Base-by-base conservation (phyloP, 75 land plant genomes). In the Picea glauca region DNA sequence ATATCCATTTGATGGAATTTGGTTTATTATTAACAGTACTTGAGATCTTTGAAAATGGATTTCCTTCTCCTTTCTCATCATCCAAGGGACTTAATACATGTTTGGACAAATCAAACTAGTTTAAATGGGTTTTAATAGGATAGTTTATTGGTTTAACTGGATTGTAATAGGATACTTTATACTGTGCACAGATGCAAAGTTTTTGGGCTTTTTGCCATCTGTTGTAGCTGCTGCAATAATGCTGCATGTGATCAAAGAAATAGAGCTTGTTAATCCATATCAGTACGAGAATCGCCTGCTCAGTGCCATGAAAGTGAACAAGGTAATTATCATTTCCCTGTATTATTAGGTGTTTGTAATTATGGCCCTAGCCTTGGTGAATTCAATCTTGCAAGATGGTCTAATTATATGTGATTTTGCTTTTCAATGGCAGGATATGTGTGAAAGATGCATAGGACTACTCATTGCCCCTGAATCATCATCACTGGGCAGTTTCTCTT, bases 151-250 rank as follows among this genome's bases (percentile, higher is more conserved):
- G 20, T 5, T 32, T 9, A 40, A 20, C 21, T 8, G 54, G 54
- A 50, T 20, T 68, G 40, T 18, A 18, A 31, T 38, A 38, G 9
- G 72, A 38, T 6, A 5, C 20, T 33, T 68, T 11, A 38, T 40
- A 17, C 3, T 18, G 12, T 43, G 73, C 11, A 20, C 84, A 91
- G 93, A 78, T 15, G 77, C 77, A 50, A 85, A 75, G 60, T 58
- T 72, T 56, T 38, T 78, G 46, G 79, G 81, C 20, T 50, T 82
- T 78, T 67, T 81, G 1, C 90, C 91, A 20, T 90, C 93, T 56
- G 79, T 77, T 6, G 62, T 91, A 6, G 93, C 93, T 2, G 87
- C 85, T 0, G 86, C 90, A 8, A 79, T 84, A 72, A 87, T 87
- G 81, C 67, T 67, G 78, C 85, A 50, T 68, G 83, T 40, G 82